These are phyloP conservation scores for thale cress (Arabidopsis thaliana) DNA, from an alignment of 345 rosid genomes.

Conservation along the genomic window TAIR10.1 NC_003070.9:13363001-13363500, in stretches of 20 bases:
- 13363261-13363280: slow-evolving; percentile 36
- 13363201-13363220: slow-evolving; percentile 34
- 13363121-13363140: slow-evolving; percentile 25
- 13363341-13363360: slow-evolving; percentile 52
- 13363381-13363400: slow-evolving; percentile 83
- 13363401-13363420: slow-evolving; percentile 84
- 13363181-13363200: not conserved
- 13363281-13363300: not conserved
- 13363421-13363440: slow-evolving; percentile 85
- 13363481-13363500: not conserved
- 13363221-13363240: slow-evolving; percentile 74
- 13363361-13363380: slow-evolving; percentile 84
- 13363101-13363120: not conserved
- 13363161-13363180: slow-evolving; percentile 11
- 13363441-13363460: slow-evolving; percentile 58
- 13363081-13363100: slow-evolving; percentile 13
- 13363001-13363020: not conserved
- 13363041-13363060: not conserved
- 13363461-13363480: not conserved
- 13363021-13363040: not conserved
- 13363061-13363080: slow-evolving; percentile 19
- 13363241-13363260: slow-evolving; percentile 73
- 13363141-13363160: slow-evolving; percentile 6
- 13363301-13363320: slow-evolving; percentile 1
- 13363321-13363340: not conserved